Evolutionary conservation across 2,329 filamentous ascomycete genomes (phyloP), one percentile per base, ranked within the genome.

Genomic region (Macrophomina tecta): DNA sequence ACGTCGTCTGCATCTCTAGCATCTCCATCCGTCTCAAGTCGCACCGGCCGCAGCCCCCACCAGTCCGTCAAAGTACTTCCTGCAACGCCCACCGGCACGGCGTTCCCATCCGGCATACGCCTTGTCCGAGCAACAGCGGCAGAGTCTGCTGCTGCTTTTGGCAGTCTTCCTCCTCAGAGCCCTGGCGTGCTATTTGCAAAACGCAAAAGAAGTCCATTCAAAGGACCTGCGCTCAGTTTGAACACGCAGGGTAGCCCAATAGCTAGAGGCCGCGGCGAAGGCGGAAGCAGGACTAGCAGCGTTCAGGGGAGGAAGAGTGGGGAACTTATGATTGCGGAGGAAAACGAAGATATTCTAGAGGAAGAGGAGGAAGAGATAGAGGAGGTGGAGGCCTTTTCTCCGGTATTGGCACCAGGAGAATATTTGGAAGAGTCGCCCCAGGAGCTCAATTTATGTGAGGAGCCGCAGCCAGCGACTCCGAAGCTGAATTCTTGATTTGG

Each of bases 1-100:
- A 95, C 93, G 0, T 97, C 93, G 51, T 97, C 86, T 4, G 86
- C 89, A 18, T 90, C 90, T 42, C 90, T 84, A 51, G 78, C 78
- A 11, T 83, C 81, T 1, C 83, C 83, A 45, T 77, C 77, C 14
- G 77, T 77, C 16, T 73, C 80, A 68, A 68, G 78, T 89, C 73
- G 90, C 87, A 60, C 86, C 42, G 86, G 86, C 14, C 88, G 91
- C 30, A 94, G 90, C 3, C 94, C 95, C 1, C 93, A 97, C 76
- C 88, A 92, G 71, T 66, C 92, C 0, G 91, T 98, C 73, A 98
- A 98, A 80, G 91, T 98, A n/a, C 87, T 98, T 2, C 94, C 95
- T 1, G 92, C 92, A 0, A 97, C 94, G 0, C 94, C 94, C 0
- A 94, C 91, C 0, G 72, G 70, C 4, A 83, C 84, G 16, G 82